These are phyloP conservation scores for Ceratobasidium sp. DNA, from an alignment of 1,284 basidiomycete species.

Conservation along the genomic window DNA sequence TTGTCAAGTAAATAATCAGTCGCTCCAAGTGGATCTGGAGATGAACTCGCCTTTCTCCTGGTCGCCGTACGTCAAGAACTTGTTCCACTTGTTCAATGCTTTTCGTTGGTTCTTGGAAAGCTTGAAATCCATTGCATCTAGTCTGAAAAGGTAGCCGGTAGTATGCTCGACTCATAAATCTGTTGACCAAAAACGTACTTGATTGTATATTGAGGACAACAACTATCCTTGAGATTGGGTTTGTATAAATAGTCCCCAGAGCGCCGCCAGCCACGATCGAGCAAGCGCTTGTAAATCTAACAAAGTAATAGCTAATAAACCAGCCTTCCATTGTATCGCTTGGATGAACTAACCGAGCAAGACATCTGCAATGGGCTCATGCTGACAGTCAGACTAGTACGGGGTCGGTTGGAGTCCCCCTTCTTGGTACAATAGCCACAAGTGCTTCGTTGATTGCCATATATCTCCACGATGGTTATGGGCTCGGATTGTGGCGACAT, in stretches of 20 bases:
- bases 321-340: background rate
- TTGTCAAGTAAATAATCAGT: background rate
- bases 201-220: slow-evolving; percentile 95
- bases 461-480: slow-evolving; percentile 48
- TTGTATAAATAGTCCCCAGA: slow-evolving; percentile 87
- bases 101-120: slow-evolving; percentile 85
- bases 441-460: slow-evolving; percentile 43
- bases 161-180: background rate
- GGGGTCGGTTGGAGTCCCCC: slow-evolving; percentile 40
- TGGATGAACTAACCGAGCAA: slow-evolving; percentile 45
- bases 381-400: slow-evolving; percentile 47
- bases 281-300: slow-evolving; percentile 43
- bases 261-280: slow-evolving; percentile 80
- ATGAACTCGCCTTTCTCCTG: slow-evolving; percentile 38
- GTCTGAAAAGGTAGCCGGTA: slow-evolving; percentile 59
- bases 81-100: slow-evolving; percentile 78
- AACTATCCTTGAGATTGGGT: slow-evolving; percentile 83
- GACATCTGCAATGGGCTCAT: slow-evolving; percentile 49
- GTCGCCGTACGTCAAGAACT: slow-evolving; percentile 69
- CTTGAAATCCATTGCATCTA: slow-evolving; percentile 80
- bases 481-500: slow-evolving; percentile 36
- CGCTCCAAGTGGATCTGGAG: background rate
- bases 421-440: slow-evolving; percentile 51
- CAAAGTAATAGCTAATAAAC: background rate
- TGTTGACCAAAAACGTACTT: slow-evolving; percentile 62